These are phyloP conservation scores for Cladosporium oxysporum DNA, from an alignment of 2,329 filamentous ascomycete genomes.

Conservation along the genomic window DNA sequence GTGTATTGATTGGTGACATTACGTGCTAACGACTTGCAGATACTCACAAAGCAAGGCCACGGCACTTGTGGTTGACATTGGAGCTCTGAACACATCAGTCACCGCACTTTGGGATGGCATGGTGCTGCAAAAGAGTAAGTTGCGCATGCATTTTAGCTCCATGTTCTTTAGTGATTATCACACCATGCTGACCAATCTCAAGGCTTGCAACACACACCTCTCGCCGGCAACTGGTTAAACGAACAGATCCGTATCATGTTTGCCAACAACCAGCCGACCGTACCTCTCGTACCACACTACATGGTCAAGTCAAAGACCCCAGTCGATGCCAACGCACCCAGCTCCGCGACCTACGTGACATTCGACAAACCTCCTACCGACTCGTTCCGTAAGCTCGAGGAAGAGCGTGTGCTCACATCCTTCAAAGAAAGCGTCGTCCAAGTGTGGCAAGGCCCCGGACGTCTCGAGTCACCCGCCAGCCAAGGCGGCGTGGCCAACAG, in stretches of 20 bases:
- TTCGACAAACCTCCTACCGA: conserved; percentile 63
- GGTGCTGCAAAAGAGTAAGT: conserved; percentile 73
- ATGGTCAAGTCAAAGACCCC: conserved; percentile 83
- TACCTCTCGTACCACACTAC: conserved; percentile 81
- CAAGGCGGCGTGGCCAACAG: conserved; percentile 59
- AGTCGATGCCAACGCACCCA: conserved; percentile 80
- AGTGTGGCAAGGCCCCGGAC: conserved; percentile 80
- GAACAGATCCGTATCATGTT: conserved; percentile 83
- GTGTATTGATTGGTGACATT: neutral
- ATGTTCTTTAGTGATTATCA: neutral
- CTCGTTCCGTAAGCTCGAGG: conserved; percentile 80
- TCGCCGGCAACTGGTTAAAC: conserved; percentile 88
- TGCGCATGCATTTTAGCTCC: neutral
- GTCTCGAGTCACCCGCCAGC: conserved; percentile 49
- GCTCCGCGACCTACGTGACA: conserved; percentile 72
- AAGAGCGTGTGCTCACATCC: conserved; percentile 89
- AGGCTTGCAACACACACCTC: conserved; percentile 79
- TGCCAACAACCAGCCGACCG: conserved; percentile 64
- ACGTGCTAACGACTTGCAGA: conserved; percentile 37
- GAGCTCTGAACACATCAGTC: conserved; percentile 83
- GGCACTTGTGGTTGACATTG: conserved; percentile 88
- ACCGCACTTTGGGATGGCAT: conserved; percentile 93
- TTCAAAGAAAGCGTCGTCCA: conserved; percentile 98
- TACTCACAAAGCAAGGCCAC: conserved; percentile 93
- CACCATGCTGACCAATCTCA: neutral